Evolutionary conservation across 1,284 basidiomycete species (phyloP).

Genomic region (Boletellus deceptivus): DNA sequence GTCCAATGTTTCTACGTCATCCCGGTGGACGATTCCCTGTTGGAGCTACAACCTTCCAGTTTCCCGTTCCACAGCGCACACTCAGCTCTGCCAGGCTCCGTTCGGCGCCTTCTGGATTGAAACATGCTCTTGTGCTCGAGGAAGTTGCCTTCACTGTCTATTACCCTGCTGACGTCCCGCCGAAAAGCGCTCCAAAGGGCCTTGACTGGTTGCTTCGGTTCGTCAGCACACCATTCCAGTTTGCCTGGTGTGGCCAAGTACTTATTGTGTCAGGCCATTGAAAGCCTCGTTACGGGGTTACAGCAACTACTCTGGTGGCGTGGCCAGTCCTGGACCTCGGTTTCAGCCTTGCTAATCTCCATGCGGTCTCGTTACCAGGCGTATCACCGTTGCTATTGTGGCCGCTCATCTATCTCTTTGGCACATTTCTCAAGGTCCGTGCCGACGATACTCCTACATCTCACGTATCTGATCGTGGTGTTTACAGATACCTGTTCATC

Average conservation of each 20-base stretch:
- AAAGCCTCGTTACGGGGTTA: constrained; percentile 44
- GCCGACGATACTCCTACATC: neutral
- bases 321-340: neutral
- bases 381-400: constrained; percentile 46
- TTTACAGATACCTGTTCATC: constrained; percentile 54
- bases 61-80: constrained; percentile 39
- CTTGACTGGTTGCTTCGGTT: constrained; percentile 54
- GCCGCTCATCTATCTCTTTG: constrained; percentile 51
- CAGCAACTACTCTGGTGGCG: constrained; percentile 40
- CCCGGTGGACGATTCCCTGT: constrained; percentile 49
- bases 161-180: constrained; percentile 48
- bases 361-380: constrained; percentile 18
- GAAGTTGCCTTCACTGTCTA: constrained; percentile 60
- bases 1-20: constrained; percentile 40
- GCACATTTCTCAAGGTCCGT: constrained; percentile 42
- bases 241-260: neutral
- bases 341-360: neutral
- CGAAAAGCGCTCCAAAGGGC: constrained; percentile 36
- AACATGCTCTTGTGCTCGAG: constrained; percentile 47
- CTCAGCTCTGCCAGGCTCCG: constrained; percentile 43
- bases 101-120: constrained; percentile 18
- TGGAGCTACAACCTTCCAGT: constrained; percentile 52
- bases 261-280: constrained; percentile 38
- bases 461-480: neutral
- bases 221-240: constrained; percentile 13